Conservation (phyloP, 306 rosid genomes). For the Quercus rubra region DNA sequence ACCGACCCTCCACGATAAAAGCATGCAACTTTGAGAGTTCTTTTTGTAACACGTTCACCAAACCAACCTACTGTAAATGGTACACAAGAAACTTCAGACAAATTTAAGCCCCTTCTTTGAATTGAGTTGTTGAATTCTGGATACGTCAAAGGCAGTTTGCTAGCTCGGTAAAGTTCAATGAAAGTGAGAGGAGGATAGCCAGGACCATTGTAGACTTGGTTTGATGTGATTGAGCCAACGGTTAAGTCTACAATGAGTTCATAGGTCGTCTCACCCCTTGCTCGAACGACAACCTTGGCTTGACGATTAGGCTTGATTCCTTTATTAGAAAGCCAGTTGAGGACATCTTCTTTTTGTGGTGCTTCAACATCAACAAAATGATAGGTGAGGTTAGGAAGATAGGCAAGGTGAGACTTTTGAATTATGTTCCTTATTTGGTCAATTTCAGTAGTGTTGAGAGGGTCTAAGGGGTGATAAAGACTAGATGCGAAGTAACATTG, state of each 20-base stretch:
- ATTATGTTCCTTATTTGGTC: constrained; percentile 48
- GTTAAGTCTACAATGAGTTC: constrained; percentile 63
- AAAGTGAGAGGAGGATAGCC: constrained; percentile 81
- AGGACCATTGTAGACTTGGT: constrained; percentile 53
- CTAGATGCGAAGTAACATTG: constrained; percentile 21
- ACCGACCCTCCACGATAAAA: constrained; percentile 60
- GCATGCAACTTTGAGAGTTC: constrained; percentile 64
- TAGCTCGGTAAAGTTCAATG: constrained; percentile 60
- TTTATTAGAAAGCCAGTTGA: constrained; percentile 54
- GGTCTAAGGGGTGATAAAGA: constrained; percentile 73
- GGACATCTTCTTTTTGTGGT: constrained; percentile 66
- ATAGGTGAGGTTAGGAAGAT: constrained; percentile 65
- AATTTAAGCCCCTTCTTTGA: constrained; percentile 52
- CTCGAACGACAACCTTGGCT: constrained; percentile 70
- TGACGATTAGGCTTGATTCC: constrained; percentile 37
- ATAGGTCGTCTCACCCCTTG: constrained; percentile 53
- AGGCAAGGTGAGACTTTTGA: constrained; percentile 53
- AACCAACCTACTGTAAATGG: constrained; percentile 87
- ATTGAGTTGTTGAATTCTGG: constrained; percentile 57
- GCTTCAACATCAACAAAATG: constrained; percentile 73
- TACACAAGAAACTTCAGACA: constrained; percentile 73
- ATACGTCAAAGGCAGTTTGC: constrained; percentile 56
- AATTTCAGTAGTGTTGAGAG: constrained; percentile 59
- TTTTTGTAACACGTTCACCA: constrained; percentile 53
- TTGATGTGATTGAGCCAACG: constrained; percentile 41